Conservation (phyloP, 169 alveolate species). For the Eimeria sp. region DNA sequence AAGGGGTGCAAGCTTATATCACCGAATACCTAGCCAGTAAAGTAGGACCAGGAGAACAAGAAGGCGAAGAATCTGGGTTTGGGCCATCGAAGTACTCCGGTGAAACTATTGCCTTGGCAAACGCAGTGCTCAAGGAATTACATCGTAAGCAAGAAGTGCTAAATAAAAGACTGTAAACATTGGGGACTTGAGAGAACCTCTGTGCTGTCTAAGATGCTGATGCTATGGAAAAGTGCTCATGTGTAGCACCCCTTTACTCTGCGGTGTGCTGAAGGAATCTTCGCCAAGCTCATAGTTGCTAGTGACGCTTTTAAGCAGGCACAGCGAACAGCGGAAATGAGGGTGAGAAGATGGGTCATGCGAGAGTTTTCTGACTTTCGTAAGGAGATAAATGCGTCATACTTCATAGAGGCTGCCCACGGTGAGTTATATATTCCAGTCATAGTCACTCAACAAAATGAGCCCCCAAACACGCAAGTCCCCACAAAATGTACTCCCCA, state of each 20-base stretch:
- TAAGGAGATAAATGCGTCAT: constrained; percentile 30
- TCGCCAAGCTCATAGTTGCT: constrained; percentile 26
- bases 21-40: neutral
- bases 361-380: constrained; percentile 49
- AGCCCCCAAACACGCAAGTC: too few species aligned
- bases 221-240: neutral
- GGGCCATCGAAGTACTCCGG: neutral
- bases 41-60: constrained; percentile 7
- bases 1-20: constrained; percentile 18
- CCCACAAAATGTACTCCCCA: neutral
- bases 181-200: neutral
- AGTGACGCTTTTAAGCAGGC: neutral
- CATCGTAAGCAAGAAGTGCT: constrained; percentile 18
- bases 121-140: constrained; percentile 29
- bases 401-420: constrained; percentile 34
- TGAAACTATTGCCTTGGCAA: constrained; percentile 45
- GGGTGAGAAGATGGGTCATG: constrained; percentile 21
- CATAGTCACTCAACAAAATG: neutral
- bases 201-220: neutral
- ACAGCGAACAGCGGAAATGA: neutral
- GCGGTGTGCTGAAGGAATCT: constrained; percentile 6
- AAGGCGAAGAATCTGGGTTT: constrained; percentile 12
- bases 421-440: neutral
- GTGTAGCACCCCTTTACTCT: neutral
- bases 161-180: neutral